A percentile compares a stretch with the other conserved stretches of the same genome.
Conservation (phyloP, 768 basidiomycete species). For the Leccinum subgranulosum region DNA sequence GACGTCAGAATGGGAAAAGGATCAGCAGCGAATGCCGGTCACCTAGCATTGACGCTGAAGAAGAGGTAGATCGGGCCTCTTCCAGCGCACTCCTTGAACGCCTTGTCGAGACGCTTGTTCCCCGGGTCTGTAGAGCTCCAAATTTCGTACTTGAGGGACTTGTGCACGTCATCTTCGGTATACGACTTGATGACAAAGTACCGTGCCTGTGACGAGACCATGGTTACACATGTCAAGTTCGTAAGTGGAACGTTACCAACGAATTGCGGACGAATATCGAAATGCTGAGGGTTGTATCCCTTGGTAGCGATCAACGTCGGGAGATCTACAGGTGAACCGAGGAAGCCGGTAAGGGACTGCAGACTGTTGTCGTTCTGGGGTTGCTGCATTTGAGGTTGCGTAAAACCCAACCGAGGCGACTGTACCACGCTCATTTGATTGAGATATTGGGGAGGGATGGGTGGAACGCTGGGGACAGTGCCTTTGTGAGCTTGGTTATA, state of each 20-base stretch:
- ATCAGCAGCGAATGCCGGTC: conserved; percentile 2
- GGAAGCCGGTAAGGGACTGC: conserved; percentile 46
- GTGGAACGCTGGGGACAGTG: conserved; percentile 61
- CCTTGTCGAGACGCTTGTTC: conserved; percentile 95
- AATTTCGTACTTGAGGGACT: conserved; percentile 95
- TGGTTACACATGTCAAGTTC: neutral
- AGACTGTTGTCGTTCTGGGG: conserved; percentile 25
- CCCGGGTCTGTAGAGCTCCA: conserved; percentile 98
- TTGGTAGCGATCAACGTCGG: conserved; percentile 81
- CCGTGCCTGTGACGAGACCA: conserved; percentile 56
- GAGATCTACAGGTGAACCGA: conserved; percentile 76
- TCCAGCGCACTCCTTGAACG: conserved; percentile 91
- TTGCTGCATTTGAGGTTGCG: conserved; percentile 26
- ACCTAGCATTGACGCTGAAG: conserved; percentile 96
- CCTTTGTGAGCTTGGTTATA: conserved; percentile 43
- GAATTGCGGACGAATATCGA: conserved; percentile 77
- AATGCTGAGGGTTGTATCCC: conserved; percentile 86
- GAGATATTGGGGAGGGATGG: conserved; percentile 71
- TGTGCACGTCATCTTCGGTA: conserved; percentile 99
- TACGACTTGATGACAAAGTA: conserved; percentile 99
- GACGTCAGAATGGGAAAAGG: conserved; percentile 9
- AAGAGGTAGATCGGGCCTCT: conserved; percentile 96
- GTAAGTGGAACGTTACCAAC: conserved; percentile 42
- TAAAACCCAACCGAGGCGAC: conserved; percentile 40
- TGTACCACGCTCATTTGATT: conserved; percentile 45